Percentiles rank a stretch among this genome's conserved stretches.
These are phyloP conservation scores for Plasmodium inui DNA, from an alignment of 169 alveolate genomes.

Conservation along the genomic window DNA sequence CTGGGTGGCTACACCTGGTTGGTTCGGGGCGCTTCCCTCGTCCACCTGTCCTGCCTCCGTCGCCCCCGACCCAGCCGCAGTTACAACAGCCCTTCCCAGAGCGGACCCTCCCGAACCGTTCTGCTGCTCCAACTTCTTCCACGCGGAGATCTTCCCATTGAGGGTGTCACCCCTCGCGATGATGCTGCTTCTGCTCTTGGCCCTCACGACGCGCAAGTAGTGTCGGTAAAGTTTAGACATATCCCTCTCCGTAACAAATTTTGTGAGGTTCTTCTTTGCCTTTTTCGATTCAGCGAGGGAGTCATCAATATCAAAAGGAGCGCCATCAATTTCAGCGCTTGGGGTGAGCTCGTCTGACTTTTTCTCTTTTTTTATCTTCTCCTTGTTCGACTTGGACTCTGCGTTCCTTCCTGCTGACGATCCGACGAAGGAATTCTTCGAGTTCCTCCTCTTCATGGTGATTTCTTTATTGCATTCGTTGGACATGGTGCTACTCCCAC, in stretches of 20 bases:
- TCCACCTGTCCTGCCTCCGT: neutral
- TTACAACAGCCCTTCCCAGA: neutral
- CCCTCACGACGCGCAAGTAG: constrained; percentile 24
- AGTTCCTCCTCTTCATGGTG: neutral
- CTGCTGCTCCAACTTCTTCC: neutral
- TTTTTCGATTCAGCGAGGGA: constrained; percentile 8
- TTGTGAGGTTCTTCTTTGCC: constrained; percentile 8
- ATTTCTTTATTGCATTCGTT: neutral
- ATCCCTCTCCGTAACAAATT: constrained; percentile 47
- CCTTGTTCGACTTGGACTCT: neutral
- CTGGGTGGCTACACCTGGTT: neutral
- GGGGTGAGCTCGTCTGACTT: neutral
- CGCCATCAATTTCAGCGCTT: neutral
- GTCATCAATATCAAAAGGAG: neutral
- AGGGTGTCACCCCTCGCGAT: neutral
- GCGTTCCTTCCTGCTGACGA: neutral
- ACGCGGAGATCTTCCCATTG: neutral
- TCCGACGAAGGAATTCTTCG: neutral
- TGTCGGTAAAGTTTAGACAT: constrained; percentile 48
- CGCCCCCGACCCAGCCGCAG: neutral
- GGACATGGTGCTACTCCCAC: neutral
- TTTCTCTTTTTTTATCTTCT: constrained; percentile 8
- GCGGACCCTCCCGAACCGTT: neutral
- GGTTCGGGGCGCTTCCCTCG: neutral
- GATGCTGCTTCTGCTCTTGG: neutral